Conservation (phyloP, 257 asterid genomes). For the Leptodermis oblonga region DNA sequence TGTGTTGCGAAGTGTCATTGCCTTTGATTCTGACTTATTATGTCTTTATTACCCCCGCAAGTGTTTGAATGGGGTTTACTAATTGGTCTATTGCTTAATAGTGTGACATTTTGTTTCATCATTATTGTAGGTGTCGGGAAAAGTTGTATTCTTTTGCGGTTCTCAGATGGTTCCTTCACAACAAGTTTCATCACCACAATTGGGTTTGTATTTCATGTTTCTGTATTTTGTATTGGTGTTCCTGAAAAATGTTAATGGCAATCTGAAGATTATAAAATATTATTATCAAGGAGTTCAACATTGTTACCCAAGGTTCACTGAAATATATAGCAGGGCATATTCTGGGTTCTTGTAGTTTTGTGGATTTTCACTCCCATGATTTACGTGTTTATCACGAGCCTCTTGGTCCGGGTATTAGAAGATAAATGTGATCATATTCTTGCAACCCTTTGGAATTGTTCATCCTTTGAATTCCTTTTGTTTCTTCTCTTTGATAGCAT, state of each 20-base stretch:
- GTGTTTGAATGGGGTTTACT: background rate
- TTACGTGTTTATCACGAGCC: background rate
- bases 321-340: background rate
- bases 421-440: background rate
- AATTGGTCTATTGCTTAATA: background rate
- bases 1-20: background rate
- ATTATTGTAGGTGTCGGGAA: conserved; percentile 37
- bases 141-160: conserved; percentile 34
- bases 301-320: background rate
- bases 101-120: conserved; percentile 3
- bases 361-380: background rate
- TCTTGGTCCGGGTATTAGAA: conserved; percentile 2
- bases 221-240: background rate
- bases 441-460: background rate
- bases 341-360: background rate
- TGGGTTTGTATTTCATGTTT: conserved; percentile 51
- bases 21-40: too few relatives aligned
- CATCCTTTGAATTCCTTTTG: conserved; percentile 1
- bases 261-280: background rate
- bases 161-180: conserved; percentile 72
- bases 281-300: background rate
- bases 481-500: conserved; percentile 36
- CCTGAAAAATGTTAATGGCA: background rate
- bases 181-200: conserved; percentile 79
- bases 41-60: too few relatives aligned